Conservation (phyloP, 73 alveolate genomes). For the Effrenium voratum region DNA sequence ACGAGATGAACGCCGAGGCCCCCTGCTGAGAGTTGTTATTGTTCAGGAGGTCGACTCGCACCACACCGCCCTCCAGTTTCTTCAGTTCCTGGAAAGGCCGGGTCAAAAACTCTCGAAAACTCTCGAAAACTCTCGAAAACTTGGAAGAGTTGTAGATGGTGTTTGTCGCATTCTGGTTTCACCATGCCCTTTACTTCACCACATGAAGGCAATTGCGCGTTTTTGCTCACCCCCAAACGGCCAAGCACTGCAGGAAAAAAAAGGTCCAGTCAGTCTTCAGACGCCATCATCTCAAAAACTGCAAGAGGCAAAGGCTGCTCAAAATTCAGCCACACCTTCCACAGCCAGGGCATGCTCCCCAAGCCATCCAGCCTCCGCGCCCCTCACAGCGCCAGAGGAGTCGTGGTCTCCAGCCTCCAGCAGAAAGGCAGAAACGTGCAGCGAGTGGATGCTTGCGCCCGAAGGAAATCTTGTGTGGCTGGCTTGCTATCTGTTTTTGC, state of each 20-base stretch:
- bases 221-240: background rate
- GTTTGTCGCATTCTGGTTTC: background rate
- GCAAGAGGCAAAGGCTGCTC: background rate
- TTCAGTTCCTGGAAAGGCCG: slow-evolving; percentile 17
- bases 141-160: background rate
- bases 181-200: background rate
- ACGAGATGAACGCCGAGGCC: too few species aligned
- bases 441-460: background rate
- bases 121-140: background rate
- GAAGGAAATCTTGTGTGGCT: too few species aligned
- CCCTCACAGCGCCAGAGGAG: background rate
- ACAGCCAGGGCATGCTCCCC: background rate
- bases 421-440: background rate
- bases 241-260: background rate
- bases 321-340: background rate
- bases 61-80: slow-evolving; percentile 57
- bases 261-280: too few species aligned
- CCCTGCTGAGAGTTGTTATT: slow-evolving; percentile 91
- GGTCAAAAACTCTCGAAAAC: background rate
- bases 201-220: background rate
- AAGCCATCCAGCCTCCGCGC: background rate
- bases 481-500: too few species aligned
- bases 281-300: background rate
- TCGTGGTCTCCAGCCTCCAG: background rate
- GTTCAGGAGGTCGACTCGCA: slow-evolving; percentile 84